Conservation (phyloP, 352 stramenopile genomes). For the Globisporangium alternatum region DNA sequence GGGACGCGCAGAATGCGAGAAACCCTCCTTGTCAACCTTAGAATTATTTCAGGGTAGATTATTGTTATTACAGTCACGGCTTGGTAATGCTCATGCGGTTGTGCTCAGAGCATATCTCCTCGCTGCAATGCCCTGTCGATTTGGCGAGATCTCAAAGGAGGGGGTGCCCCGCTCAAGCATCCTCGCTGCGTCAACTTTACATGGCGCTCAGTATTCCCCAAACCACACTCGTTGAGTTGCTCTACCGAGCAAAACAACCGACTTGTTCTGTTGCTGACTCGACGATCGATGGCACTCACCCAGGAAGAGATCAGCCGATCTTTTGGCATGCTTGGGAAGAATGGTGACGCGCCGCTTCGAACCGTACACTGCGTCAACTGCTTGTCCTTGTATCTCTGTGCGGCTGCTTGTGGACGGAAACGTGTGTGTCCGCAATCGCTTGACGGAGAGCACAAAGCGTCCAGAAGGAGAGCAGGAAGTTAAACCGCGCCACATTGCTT, state of each 20-base stretch:
- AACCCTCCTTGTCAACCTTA: not conserved
- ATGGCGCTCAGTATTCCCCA: not conserved
- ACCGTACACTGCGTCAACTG: not conserved
- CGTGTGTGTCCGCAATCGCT: not conserved
- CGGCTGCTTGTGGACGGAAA: not conserved
- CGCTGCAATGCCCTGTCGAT: not conserved
- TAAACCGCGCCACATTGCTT: not conserved
- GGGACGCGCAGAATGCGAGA: not conserved
- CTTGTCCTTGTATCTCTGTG: not conserved
- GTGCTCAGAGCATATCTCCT: not conserved
- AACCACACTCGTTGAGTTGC: not conserved
- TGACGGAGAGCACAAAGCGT: not conserved
- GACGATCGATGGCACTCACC: not conserved
- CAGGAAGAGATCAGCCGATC: not conserved
- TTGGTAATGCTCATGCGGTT: too few relatives aligned
- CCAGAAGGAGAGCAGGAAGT: not conserved
- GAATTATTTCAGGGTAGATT: too few relatives aligned
- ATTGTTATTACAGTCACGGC: too few relatives aligned
- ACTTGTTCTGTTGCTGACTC: constrained; percentile 9
- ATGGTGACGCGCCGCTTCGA: not conserved
- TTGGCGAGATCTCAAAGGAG: not conserved
- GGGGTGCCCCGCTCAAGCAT: constrained; percentile 4
- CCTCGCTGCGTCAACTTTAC: constrained; percentile 1
- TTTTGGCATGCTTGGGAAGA: not conserved
- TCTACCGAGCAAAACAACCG: constrained; percentile 4